Evolutionary conservation across 495 filamentous ascomycete genomes (phyloP), one percentile per base, ranked within the genome.

Genomic region (Xanthoparmelia taractica): DNA sequence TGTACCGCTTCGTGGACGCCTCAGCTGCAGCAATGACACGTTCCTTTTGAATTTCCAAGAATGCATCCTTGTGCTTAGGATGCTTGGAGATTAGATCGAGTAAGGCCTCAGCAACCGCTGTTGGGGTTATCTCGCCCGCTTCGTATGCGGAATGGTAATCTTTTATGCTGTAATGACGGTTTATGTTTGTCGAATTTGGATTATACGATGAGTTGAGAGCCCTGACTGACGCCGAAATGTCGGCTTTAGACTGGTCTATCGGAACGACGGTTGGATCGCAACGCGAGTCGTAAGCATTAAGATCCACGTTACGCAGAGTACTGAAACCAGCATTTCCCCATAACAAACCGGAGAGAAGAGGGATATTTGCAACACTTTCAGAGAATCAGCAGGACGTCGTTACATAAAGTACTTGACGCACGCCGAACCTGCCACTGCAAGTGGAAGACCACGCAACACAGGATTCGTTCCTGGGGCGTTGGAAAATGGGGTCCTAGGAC

Each of bases 211-310:
- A 41, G 17, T 54, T 43, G 29, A 37, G 18, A 25, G 61, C 41
- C 25, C n/a, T 72, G 25, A 62, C 48, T 23, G 71, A 68, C 0
- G 68, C 64, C 11, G 68, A 65, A 67, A 17, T 73, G 23, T 59
- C 57, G 11, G 62, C 64, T 5, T 75, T 67, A 37, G 70, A 63
- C 40, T 65, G 58, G n/a, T 70, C 63, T 57, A 87, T 70, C 8
- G 89, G 91, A 48, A 89, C 87, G 29, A 96, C 92, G 38, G 89
- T 88, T n/a, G 93, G 92, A 68, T 94, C 90, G 70, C 83, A 92
- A 64, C 87, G 82, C 20, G 86, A 80, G 18, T 79, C 69, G 67
- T 87, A 85, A 27, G 78, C 65, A 10, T 84, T 75, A 18, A 96
- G 78, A 29, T 81, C 68, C 11, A 87, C 76, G 38, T 82, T 69